Base-by-base conservation (phyloP, 2,329 filamentous ascomycete genomes). In the Zasmidium citrigriseum region DNA sequence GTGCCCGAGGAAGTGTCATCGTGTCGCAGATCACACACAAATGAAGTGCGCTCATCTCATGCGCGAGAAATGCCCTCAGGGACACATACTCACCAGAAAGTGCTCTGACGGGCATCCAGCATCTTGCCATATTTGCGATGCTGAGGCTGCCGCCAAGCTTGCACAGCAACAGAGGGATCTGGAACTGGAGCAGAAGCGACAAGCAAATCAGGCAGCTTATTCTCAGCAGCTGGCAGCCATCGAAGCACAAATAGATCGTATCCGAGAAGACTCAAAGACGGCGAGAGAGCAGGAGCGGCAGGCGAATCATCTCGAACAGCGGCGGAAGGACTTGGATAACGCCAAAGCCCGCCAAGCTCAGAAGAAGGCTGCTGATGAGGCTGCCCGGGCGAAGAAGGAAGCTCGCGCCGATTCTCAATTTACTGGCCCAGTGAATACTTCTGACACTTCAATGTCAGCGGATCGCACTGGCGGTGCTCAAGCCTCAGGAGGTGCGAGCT, bases 1-100 rank as follows among this genome's bases (percentile, higher is more conserved):
- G 0, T 92, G 89, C 64, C 75, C 76, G 0, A 78, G 75, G 0
- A 77, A 78, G 5, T 93, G 89, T 57, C 89, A 93, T 71, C 80
- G 82, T 0, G 62, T 87, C 0, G 66, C 69, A 0, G 81, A 90
- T 57, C 87, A 90, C 66, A 82, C 80, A 0, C 80, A 82, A 48
- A 80, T 85, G 70, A 41, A 67, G 2, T 87, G 83, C 63, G 66
- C 18, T 24, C 63, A 62, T 1, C 67, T 79, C 4, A 55, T 86
- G 0, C 63, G 77, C 0, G 76, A 73, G n/a, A 75, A 64, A 0
- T 90, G 88, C 57, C 50, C 75, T 0, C 76, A 80, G 1, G 75
- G 77, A 0, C 88, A 91, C 65, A 77, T 74, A 9, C 66, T 70
- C 1, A 75, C 73, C 1, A 75, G 80, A 11, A 54, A 62, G 2